Evolutionary conservation across 2,329 filamentous ascomycete species (phyloP).

Genomic region (Aureobasidium vineae): DNA sequence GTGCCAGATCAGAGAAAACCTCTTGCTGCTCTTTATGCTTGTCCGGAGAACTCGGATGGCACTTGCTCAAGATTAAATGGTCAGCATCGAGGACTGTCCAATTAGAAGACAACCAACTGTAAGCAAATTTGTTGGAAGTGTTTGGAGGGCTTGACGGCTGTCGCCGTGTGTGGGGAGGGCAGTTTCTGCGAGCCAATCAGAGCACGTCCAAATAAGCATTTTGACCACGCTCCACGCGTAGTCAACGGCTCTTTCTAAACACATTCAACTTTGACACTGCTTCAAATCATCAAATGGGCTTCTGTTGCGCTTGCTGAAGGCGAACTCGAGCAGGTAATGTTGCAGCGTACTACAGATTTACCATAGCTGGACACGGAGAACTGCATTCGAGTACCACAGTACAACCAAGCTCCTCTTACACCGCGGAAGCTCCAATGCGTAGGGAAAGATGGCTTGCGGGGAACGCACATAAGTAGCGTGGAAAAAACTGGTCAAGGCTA

Average conservation of each 20-base stretch:
- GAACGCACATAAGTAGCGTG: constrained; percentile 12
- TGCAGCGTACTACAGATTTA: not conserved
- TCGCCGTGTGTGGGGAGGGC: not conserved
- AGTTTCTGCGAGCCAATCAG: constrained; percentile 6
- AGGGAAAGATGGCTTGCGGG: constrained; percentile 5
- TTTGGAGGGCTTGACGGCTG: constrained; percentile 4
- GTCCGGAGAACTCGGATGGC: not conserved
- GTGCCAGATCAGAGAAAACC: not conserved
- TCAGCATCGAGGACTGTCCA: constrained; percentile 3
- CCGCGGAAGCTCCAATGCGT: not conserved
- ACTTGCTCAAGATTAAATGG: not conserved
- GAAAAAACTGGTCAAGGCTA: constrained; percentile 19
- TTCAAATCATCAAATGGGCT: not conserved
- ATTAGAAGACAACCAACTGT: not conserved
- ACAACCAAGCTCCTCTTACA: not conserved
- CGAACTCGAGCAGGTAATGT: not conserved
- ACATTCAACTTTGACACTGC: not conserved
- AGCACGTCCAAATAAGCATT: constrained; percentile 5
- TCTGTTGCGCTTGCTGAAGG: not conserved
- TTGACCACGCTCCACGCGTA: not conserved
- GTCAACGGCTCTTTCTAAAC: constrained; percentile 8
- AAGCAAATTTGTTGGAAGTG: constrained; percentile 3
- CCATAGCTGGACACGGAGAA: not conserved
- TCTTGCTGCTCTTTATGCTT: not conserved
- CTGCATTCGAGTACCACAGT: not conserved